phyloP scores from a whole-genome alignment of 768 basidiomycete genomes.

The Lactarius deliciosus region DNA sequence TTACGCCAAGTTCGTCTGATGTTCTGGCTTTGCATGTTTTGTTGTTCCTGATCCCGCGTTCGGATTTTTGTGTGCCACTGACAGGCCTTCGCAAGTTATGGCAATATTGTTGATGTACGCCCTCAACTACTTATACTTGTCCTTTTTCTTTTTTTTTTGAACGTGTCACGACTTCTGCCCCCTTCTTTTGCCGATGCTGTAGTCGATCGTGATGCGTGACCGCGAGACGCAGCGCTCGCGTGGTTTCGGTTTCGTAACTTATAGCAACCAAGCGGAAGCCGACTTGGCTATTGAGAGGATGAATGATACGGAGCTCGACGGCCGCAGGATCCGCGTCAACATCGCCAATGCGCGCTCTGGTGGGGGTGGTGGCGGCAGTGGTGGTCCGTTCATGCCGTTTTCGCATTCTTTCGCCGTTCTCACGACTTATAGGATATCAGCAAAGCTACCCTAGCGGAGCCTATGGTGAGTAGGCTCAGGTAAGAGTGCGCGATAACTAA shows the following conservation, averaged over 20 bases:
- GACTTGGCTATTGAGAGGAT: slow-evolving; percentile 69
- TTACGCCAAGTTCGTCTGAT: slow-evolving; percentile 81
- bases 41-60: slow-evolving; percentile 44
- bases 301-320: slow-evolving; percentile 93
- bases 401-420: not conserved
- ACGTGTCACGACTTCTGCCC: slow-evolving; percentile 1
- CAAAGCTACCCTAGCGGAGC: slow-evolving; percentile 38
- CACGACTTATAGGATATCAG: slow-evolving; percentile 31
- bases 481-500: not conserved
- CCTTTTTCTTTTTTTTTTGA: slow-evolving; percentile 31
- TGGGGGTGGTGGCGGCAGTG: slow-evolving; percentile 47
- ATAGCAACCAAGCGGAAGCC: slow-evolving; percentile 59
- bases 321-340: slow-evolving; percentile 87
- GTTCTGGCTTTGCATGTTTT: slow-evolving; percentile 37
- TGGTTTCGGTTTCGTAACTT: slow-evolving; percentile 97
- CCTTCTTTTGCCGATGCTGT: slow-evolving; percentile 34
- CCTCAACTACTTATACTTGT: slow-evolving; percentile 26
- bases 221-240: slow-evolving; percentile 96
- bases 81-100: slow-evolving; percentile 82
- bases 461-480: slow-evolving; percentile 28
- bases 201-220: slow-evolving; percentile 99
- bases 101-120: slow-evolving; percentile 91
- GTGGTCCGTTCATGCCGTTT: slow-evolving; percentile 35
- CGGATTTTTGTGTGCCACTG: slow-evolving; percentile 44
- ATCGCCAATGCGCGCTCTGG: slow-evolving; percentile 66